Evolutionary conservation across 169 alveolate species (phyloP).

Genomic region (Plasmodium gaboni): DNA sequence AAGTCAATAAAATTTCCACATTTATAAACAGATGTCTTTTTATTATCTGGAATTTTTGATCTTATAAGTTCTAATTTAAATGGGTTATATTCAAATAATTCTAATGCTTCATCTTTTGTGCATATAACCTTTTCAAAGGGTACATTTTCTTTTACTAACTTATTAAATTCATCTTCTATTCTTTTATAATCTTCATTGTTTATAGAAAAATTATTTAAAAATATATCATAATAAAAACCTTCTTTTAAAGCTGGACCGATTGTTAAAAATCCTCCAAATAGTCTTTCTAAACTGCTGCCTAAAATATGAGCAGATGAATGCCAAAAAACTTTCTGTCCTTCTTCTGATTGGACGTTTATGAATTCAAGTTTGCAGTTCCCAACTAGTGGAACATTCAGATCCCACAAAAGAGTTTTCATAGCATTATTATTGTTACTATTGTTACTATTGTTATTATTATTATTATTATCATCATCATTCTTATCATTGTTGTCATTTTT

Average conservation of each 20-base stretch:
- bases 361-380: constrained; percentile 95
- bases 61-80: constrained; percentile 97
- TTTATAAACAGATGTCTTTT: constrained; percentile 96
- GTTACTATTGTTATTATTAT: background rate
- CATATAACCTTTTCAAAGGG: constrained; percentile 95
- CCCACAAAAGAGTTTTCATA: constrained; percentile 90
- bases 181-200: constrained; percentile 78
- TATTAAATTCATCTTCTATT: constrained; percentile 72
- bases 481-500: constrained; percentile 73
- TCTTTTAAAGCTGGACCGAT: constrained; percentile 97
- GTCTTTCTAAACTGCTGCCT: constrained; percentile 95
- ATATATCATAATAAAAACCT: constrained; percentile 99
- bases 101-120: constrained; percentile 97
- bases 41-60: constrained; percentile 96
- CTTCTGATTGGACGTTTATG: constrained; percentile 93
- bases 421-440: background rate
- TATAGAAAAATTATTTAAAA: constrained; percentile 91
- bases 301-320: constrained; percentile 98
- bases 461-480: constrained; percentile 81
- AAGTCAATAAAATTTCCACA: constrained; percentile 98
- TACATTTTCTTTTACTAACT: constrained; percentile 90
- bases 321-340: constrained; percentile 97
- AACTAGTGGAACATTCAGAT: constrained; percentile 96
- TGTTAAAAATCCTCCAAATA: constrained; percentile 97
- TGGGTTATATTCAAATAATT: constrained; percentile 97